A percentile compares a stretch with the other conserved stretches of the same genome.
phyloP scores from a whole-genome alignment of 2,329 filamentous ascomycete species.

The Penicillium hordei region DNA sequence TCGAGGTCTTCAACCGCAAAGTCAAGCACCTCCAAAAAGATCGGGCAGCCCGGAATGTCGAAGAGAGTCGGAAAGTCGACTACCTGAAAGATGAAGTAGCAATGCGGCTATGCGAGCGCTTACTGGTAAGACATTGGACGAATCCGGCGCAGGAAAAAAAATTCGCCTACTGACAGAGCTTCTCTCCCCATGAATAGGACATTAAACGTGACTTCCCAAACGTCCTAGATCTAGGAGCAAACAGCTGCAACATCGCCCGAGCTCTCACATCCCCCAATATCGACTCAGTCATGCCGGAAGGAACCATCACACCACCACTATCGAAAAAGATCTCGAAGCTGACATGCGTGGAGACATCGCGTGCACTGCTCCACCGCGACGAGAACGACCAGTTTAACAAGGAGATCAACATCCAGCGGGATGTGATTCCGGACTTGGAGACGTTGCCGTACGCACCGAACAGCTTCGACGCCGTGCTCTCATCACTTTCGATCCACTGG shows the following conservation, averaged over 20 bases:
- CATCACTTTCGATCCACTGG: conserved; percentile 90
- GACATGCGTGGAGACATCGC: conserved; percentile 78
- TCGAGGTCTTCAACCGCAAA: conserved; percentile 87
- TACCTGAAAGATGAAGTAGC: conserved; percentile 95
- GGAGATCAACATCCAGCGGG: conserved; percentile 68
- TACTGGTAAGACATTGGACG: conserved; percentile 61
- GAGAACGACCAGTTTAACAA: conserved; percentile 65
- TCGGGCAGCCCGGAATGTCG: conserved; percentile 69
- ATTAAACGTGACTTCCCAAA: conserved; percentile 84
- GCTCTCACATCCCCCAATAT: conserved; percentile 71
- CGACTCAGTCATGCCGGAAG: conserved; percentile 52
- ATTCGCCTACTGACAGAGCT: conserved; percentile 8
- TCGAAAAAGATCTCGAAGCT: conserved; percentile 70
- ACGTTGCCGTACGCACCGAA: conserved; percentile 71
- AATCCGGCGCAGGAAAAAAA: not conserved
- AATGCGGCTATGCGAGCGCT: conserved; percentile 74
- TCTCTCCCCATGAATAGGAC: conserved; percentile 52
- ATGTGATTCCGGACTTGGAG: conserved; percentile 68
- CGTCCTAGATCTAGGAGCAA: conserved; percentile 90
- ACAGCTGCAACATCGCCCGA: conserved; percentile 89
- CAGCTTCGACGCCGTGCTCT: conserved; percentile 86
- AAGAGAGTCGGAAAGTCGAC: conserved; percentile 76
- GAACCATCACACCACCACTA: conserved; percentile 53
- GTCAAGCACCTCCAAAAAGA: conserved; percentile 92
- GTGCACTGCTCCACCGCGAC: conserved; percentile 76